Evolutionary conservation across 148 eudicot genomes (phyloP), one percentile per base, ranked within the genome.

Genomic region (Suaeda aralocaspica): DNA sequence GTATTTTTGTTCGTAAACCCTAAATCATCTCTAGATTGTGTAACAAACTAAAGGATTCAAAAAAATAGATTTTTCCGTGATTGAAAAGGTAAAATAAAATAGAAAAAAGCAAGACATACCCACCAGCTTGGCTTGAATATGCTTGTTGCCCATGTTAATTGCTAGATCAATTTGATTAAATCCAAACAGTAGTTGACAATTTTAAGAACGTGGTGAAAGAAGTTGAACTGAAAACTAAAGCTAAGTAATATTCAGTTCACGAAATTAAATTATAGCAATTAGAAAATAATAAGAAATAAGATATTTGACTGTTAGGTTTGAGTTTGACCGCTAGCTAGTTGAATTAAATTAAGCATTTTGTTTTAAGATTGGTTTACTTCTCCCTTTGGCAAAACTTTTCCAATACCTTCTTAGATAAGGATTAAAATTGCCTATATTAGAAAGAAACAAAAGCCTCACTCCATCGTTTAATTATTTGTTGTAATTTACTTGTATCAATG

Each of bases 51-150:
- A n/a, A n/a, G n/a, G n/a, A n/a, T n/a, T n/a, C n/a, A n/a, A n/a
- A n/a, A n/a, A n/a, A n/a, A n/a, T n/a, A n/a, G n/a, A n/a, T n/a
- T n/a, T n/a, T n/a, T n/a, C n/a, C n/a, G n/a, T n/a, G n/a, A n/a
- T n/a, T n/a, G n/a, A n/a, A n/a, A n/a, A n/a, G n/a, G n/a, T n/a
- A 36, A 36, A 36, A 36, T 36, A 36, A 3, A 36, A 3, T 36
- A 36, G 41, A n/a, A 67, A 22, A 74, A 16, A 67, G 77, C 58
- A 76, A 68, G 84, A 78, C 82, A 61, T 84, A 82, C 88, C 82
- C 76, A 87, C 91, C 84, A 87, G 88, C 79, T 87, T 87, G 77
- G 91, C 84, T 81, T 85, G 86, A 46, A 87, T 77, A 75, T 71
- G 84, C 79, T 87, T 84, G 79, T 33, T 75, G 64, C 77, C 77